These are phyloP conservation scores for Solanum pimpinellifolium DNA, from an alignment of 257 asterid genomes.

Conservation along the genomic window DNA sequence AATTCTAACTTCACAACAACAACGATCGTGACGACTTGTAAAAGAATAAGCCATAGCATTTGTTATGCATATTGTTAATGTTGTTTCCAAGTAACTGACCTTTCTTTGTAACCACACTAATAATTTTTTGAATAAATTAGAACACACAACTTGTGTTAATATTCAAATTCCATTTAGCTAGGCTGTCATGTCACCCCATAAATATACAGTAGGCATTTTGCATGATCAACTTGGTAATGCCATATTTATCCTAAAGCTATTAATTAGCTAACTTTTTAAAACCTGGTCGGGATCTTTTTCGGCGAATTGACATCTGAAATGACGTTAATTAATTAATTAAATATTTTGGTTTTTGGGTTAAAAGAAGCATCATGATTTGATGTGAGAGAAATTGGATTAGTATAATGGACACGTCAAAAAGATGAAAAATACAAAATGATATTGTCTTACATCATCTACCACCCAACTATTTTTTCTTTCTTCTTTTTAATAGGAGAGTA, in stretches of 20 bases:
- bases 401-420: neutral
- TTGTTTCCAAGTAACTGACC: too few species aligned
- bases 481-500: neutral
- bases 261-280: neutral
- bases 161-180: too few species aligned
- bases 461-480: neutral
- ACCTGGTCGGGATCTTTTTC: neutral
- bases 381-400: neutral
- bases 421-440: neutral
- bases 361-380: neutral
- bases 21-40: accelerated
- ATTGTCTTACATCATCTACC: neutral
- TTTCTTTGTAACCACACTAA: too few species aligned
- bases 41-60: too few species aligned
- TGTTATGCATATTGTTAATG: too few species aligned
- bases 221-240: too few species aligned
- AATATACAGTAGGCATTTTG: too few species aligned
- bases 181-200: too few species aligned
- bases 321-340: neutral
- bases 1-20: too few species aligned
- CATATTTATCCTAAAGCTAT: too few species aligned
- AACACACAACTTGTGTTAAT: too few species aligned
- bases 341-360: neutral
- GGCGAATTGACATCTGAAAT: neutral
- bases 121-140: too few species aligned